Evolutionary conservation across 2,329 filamentous ascomycete genomes (phyloP), one percentile per base, ranked within the genome.

Genomic region (Fusarium graminum): DNA sequence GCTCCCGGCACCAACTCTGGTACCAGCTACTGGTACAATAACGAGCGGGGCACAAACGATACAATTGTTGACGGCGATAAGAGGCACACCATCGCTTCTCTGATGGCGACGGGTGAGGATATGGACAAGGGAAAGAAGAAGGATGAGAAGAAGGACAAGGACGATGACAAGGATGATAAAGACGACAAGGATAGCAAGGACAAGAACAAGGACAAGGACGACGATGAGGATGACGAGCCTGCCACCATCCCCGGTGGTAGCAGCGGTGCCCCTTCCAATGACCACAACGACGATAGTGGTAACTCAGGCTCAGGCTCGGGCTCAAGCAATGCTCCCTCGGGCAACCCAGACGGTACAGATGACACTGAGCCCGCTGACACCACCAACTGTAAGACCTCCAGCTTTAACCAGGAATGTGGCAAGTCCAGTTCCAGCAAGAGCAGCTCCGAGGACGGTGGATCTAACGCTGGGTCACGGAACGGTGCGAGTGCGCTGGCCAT

Each of bases 91-190:
- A 85, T 99, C 29, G 90, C 88, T 67, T 95, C 92, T 25, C 87
- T 98, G 65, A 81, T 89, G 52, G 94, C 88, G n/a, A 92, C 91
- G 3, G 95, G 95, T 51, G 84, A 90, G 40, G 85, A 98, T 75
- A 92, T 90, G 86, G 77, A 85, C 56, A 77, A 78, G 22, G 82
- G 80, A 59, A 77, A 77, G 70, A 70, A 73, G 66, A 65, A 61
- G 40, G 59, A 63, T 12, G 53, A 53, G 54, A 75, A 75, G 67
- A 67, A 70, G 54, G 66, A 63, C 22, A 51, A 58, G 7, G 46
- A 68, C 13, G 61, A 68, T 4, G 54, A 61, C 28, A 63, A 59
- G 8, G 39, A 57, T 19, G 50, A 66, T 3, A 39, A 57, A 13
- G 54, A 69, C n/a, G 50, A 70, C 10, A 61, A 67, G 47, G 64